Evolutionary conservation across 345 rosid species (phyloP).

Genomic region (Eucalyptus lansdowneana): DNA sequence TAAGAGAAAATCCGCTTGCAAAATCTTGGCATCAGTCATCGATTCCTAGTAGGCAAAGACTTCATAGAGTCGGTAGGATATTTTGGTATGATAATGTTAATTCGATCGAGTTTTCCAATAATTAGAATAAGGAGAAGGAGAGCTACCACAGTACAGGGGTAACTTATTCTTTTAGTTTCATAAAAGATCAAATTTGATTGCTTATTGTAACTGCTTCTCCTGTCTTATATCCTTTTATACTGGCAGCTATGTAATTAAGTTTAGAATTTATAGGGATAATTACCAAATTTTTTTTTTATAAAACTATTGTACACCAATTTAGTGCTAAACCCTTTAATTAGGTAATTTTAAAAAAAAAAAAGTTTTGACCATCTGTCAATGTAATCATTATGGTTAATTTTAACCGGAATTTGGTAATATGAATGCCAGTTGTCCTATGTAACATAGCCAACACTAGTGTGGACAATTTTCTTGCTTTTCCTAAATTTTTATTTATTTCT

Average conservation of each 20-base stretch:
- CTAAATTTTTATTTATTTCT: no score
- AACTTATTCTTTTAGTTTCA: neutral
- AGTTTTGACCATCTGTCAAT: no score
- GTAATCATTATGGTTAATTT: no score
- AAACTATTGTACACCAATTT: no score
- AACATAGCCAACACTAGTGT: no score
- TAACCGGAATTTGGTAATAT: rapidly evolving
- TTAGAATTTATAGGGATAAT: no score
- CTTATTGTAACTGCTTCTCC: neutral
- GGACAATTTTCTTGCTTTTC: neutral
- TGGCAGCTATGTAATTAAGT: neutral
- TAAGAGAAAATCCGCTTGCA: neutral
- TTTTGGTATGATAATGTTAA: neutral
- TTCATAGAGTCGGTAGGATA: neutral
- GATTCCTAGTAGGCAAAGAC: neutral
- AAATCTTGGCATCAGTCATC: neutral
- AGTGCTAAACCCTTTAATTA: no score
- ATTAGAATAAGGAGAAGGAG: neutral
- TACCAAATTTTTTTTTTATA: no score
- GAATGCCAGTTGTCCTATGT: rapidly evolving
- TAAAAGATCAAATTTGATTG: neutral
- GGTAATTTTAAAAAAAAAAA: no score
- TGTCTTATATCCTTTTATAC: neutral
- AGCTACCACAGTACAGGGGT: neutral
- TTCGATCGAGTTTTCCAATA: neutral